A percentile compares a stretch with the other conserved stretches of the same genome.
These are phyloP conservation scores for Cyberlindnera veronae DNA, from an alignment of 805 yeast species.

Conservation along the genomic window DNA sequence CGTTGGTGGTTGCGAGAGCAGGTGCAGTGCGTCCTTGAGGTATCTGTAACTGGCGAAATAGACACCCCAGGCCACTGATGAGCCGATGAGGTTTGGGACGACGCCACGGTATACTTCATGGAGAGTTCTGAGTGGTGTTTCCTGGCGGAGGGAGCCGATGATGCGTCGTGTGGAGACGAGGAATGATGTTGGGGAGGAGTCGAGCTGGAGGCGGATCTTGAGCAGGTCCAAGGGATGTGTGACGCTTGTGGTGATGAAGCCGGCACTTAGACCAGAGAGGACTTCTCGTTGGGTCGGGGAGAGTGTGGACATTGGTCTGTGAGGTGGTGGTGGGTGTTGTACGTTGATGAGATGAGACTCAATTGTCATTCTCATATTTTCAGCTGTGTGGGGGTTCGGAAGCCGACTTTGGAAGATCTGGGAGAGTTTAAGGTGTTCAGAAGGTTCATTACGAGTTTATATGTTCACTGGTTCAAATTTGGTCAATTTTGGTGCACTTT, in stretches of 20 bases:
- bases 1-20: constrained; percentile 3
- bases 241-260: constrained; percentile 70
- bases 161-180: constrained; percentile 9
- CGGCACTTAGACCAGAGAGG: constrained; percentile 75
- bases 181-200: constrained; percentile 20
- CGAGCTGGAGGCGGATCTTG: constrained; percentile 78
- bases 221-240: constrained; percentile 90
- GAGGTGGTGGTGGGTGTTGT: neutral
- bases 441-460: too few species aligned
- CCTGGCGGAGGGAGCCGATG: constrained; percentile 3
- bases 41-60: constrained; percentile 77
- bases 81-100: constrained; percentile 69
- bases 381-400: too few species aligned
- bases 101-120: constrained; percentile 23
- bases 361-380: too few species aligned
- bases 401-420: too few species aligned
- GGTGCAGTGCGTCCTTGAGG: constrained; percentile 42
- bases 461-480: too few species aligned
- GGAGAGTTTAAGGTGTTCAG: too few species aligned
- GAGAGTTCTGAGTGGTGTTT: constrained; percentile 17
- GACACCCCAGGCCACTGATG: constrained; percentile 83
- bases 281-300: constrained; percentile 28
- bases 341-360: too few species aligned
- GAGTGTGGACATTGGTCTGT: neutral
- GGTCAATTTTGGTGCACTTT: too few species aligned